Conservation (phyloP, 805 yeast genomes). For the Ogataea trehalophila region DNA sequence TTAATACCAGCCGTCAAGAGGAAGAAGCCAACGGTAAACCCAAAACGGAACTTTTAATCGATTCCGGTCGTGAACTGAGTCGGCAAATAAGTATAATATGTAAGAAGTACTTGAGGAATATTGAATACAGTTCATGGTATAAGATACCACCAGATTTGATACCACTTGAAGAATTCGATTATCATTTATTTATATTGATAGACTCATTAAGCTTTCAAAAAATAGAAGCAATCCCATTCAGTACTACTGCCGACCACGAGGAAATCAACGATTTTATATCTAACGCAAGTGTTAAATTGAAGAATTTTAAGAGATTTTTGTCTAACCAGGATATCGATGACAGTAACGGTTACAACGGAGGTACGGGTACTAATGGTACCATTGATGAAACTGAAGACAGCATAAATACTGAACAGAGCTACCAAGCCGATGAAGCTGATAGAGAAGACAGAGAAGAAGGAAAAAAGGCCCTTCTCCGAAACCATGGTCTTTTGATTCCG, state of each 20-base stretch:
- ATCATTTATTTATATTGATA: background rate
- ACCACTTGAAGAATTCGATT: background rate
- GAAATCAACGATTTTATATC: background rate
- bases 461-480: conserved; percentile 3
- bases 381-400: no score
- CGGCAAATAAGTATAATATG: background rate
- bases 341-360: no score
- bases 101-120: background rate
- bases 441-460: background rate
- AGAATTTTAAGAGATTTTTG: background rate
- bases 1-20: background rate
- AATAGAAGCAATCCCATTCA: background rate
- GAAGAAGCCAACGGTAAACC: background rate
- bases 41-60: background rate
- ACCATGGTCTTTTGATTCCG: conserved; percentile 18
- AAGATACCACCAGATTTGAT: background rate
- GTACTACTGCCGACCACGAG: background rate
- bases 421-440: no score
- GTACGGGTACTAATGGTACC: no score
- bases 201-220: background rate
- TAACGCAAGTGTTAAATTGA: background rate
- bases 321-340: no score
- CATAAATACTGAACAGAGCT: no score
- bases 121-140: background rate
- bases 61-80: background rate